Percentiles rank a stretch among this genome's conserved stretches.
Evolutionary conservation across 768 basidiomycete species (phyloP).

Genomic region (Phanerodontia chrysosporium): DNA sequence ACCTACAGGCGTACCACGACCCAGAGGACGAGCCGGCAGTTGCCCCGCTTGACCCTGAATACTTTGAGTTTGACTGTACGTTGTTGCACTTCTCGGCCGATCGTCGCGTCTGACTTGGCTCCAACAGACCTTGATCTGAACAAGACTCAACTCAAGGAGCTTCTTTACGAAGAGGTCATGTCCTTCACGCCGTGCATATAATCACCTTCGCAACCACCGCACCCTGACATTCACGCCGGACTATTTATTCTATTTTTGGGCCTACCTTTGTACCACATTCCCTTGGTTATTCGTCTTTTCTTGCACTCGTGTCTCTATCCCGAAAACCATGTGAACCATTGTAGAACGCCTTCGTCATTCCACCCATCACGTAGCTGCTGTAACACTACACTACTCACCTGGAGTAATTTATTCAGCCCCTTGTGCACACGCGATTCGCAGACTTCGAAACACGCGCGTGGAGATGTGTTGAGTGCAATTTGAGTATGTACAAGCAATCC

Average conservation of each 20-base stretch:
- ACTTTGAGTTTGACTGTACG: conserved; percentile 89
- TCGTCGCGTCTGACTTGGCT: conserved; percentile 26
- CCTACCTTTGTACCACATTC: not conserved
- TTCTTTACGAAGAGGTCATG: conserved; percentile 81
- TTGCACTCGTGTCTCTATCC: not conserved
- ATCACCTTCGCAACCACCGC: not conserved
- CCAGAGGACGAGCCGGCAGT: conserved; percentile 86
- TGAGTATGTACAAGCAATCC: conserved; percentile 2
- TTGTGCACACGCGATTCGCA: not conserved
- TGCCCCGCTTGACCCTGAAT: conserved; percentile 74
- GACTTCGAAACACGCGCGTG: too few species aligned
- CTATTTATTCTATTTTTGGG: not conserved
- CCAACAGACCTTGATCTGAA: conserved; percentile 55
- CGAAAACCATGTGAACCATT: too few species aligned
- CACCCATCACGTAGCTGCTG: not conserved
- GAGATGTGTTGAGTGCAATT: not conserved
- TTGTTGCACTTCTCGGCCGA: not conserved
- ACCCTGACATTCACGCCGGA: not conserved
- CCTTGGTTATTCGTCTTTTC: not conserved
- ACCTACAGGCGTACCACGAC: conserved; percentile 80
- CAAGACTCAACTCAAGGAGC: conserved; percentile 75
- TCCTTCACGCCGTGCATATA: conserved; percentile 54
- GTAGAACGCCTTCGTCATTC: not conserved
- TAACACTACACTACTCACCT: not conserved
- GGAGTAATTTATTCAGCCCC: not conserved